These are phyloP conservation scores for Trypethelium eluteriae DNA, from an alignment of 495 filamentous ascomycete genomes.

Conservation along the genomic window DNA sequence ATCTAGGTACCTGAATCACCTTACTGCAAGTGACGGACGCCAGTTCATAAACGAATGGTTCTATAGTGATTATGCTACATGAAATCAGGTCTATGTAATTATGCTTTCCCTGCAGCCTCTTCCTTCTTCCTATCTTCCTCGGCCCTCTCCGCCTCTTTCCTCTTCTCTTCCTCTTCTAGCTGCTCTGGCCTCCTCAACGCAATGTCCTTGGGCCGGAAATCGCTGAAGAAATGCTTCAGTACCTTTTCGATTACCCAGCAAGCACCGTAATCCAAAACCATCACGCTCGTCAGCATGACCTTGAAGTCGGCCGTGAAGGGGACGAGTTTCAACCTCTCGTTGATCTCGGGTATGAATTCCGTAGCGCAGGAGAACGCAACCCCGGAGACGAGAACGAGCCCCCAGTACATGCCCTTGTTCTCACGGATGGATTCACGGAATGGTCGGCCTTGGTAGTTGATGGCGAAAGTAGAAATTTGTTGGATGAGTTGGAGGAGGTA, in stretches of 20 bases:
- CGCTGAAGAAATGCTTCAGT: constrained; percentile 79
- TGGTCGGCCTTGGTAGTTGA: constrained; percentile 98
- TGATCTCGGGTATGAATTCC: constrained; percentile 91
- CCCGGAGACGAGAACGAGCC: constrained; percentile 75
- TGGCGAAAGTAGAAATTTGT: constrained; percentile 97
- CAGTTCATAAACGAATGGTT: not conserved
- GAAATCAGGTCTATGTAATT: no score
- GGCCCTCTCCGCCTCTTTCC: constrained; percentile 55
- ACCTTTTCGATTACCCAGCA: constrained; percentile 87
- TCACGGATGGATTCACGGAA: constrained; percentile 94
- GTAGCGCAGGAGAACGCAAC: constrained; percentile 95
- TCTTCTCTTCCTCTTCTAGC: constrained; percentile 61
- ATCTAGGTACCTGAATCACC: not conserved
- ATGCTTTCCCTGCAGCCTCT: constrained; percentile 19
- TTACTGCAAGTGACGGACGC: not conserved
- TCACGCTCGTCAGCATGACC: constrained; percentile 69
- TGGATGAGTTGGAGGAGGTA: constrained; percentile 98
- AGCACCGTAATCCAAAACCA: constrained; percentile 81
- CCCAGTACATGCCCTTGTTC: constrained; percentile 97
- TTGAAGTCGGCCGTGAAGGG: constrained; percentile 92
- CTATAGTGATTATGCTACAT: constrained; percentile 1
- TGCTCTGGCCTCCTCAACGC: constrained; percentile 80
- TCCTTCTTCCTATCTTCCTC: constrained; percentile 47
- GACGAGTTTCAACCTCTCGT: constrained; percentile 85
- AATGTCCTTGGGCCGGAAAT: constrained; percentile 91